Percentiles rank a stretch among this genome's conserved stretches.
phyloP scores from a whole-genome alignment of 371 early-diverging fungal species.

The Mucor mucedo region DNA sequence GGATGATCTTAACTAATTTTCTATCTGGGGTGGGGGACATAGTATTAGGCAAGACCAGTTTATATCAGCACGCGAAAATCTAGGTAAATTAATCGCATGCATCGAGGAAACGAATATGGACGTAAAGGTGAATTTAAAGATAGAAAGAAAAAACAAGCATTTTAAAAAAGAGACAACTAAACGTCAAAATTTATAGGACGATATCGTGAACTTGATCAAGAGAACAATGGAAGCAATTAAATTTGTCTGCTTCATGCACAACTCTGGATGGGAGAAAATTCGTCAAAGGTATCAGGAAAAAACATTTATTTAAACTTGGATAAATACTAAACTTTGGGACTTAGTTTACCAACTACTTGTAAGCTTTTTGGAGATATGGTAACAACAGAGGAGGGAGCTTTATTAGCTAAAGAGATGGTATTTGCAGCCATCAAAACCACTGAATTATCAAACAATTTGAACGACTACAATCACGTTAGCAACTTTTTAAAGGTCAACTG shows the following conservation, averaged over 20 bases:
- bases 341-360: not conserved
- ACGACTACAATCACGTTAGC: slow-evolving; percentile 1
- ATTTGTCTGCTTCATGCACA: slow-evolving; percentile 7
- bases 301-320: no score
- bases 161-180: not conserved
- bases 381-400: slow-evolving; percentile 21
- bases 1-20: no score
- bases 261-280: slow-evolving; percentile 12
- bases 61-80: not conserved
- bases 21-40: not conserved
- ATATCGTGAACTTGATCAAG: not conserved
- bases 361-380: slow-evolving; percentile 15
- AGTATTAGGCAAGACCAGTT: not conserved
- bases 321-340: not conserved
- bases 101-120: not conserved
- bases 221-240: slow-evolving; percentile 10
- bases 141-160: not conserved
- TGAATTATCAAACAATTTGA: not conserved
- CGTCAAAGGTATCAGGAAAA: not conserved
- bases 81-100: not conserved
- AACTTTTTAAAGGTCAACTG: slow-evolving; percentile 19
- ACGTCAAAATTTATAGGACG: not conserved
- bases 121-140: slow-evolving; percentile 1
- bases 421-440: slow-evolving; percentile 8
- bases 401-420: slow-evolving; percentile 6